phyloP scores from a whole-genome alignment of 768 basidiomycete genomes.

The Suillus luteus region DNA sequence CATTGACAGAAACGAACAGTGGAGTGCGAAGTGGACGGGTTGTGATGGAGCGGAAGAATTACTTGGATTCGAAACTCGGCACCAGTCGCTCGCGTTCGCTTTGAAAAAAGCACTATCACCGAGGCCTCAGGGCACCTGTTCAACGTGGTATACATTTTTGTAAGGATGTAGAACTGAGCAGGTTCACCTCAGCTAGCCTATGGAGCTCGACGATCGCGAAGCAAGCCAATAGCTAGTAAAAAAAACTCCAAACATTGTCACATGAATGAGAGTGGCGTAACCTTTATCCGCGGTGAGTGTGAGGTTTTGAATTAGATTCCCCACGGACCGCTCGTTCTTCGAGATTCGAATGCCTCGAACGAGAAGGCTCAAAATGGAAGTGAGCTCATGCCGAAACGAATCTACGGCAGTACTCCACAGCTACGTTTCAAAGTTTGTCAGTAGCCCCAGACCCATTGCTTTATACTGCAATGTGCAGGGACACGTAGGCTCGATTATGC shows the following conservation, averaged over 20 bases:
- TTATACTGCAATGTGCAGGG: background rate
- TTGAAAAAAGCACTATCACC: background rate
- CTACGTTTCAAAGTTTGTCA: background rate
- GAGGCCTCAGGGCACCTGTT: background rate
- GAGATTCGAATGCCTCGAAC: background rate
- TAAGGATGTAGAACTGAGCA: background rate
- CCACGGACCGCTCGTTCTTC: background rate
- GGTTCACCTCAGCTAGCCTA: background rate
- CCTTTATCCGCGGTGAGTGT: background rate
- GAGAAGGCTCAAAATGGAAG: background rate
- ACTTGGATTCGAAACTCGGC: background rate
- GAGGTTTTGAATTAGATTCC: background rate
- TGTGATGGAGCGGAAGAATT: background rate
- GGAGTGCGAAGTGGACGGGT: background rate
- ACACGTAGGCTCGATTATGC: background rate
- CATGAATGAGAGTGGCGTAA: background rate
- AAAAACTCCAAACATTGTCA: background rate
- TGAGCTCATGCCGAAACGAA: background rate
- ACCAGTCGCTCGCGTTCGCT: background rate
- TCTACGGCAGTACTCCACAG: conserved; percentile 2
- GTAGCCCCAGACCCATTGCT: background rate
- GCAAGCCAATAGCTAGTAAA: background rate
- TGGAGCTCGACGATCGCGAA: background rate
- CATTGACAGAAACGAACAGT: background rate
- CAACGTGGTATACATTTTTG: background rate